phyloP scores from a whole-genome alignment of 78 protist species.

The Creolimax fragrantissima region DNA sequence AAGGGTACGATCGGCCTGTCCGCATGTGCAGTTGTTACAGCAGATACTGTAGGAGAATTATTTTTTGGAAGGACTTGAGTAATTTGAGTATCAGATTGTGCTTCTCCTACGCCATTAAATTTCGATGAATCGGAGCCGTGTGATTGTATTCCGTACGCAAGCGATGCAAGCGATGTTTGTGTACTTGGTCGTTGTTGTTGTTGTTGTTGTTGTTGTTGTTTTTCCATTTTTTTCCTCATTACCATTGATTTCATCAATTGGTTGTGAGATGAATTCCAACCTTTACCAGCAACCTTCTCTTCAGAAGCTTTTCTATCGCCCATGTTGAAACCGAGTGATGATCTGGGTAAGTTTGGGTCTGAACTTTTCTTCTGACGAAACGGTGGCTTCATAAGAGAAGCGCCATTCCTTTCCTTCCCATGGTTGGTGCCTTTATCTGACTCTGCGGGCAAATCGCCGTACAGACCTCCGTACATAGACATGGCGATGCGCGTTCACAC shows the following conservation, averaged over 20 bases:
- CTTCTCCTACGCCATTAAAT: too few species aligned
- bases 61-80: background rate
- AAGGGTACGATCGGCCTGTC: background rate
- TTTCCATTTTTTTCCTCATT: background rate
- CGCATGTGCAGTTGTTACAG: background rate
- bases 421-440: background rate
- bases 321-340: too few species aligned
- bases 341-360: too few species aligned
- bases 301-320: too few species aligned
- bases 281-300: too few species aligned
- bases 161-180: background rate
- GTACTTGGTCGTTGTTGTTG: background rate
- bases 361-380: too few species aligned
- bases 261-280: background rate
- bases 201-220: background rate
- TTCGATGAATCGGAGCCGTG: background rate
- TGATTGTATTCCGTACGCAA: background rate
- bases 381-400: too few species aligned
- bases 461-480: background rate
- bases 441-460: background rate
- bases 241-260: background rate
- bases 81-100: too few species aligned
- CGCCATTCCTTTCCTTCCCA: too few species aligned
- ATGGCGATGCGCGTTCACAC: too few species aligned
- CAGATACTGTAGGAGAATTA: background rate